Conservation (phyloP, 441 rosid species). For the Erodium moschatum region DNA sequence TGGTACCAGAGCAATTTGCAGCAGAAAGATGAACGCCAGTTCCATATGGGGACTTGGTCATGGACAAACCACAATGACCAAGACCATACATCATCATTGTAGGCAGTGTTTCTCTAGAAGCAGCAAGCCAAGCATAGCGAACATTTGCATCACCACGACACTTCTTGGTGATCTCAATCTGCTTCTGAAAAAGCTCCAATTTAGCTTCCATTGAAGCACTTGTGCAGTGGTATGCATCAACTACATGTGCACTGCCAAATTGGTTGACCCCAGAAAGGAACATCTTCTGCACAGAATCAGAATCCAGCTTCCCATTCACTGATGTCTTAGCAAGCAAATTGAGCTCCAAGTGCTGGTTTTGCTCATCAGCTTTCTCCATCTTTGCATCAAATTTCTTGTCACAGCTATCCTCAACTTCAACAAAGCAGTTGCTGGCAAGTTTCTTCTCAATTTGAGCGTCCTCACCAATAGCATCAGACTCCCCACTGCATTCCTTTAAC, state of each 20-base stretch:
- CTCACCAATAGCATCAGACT: constrained; percentile 48
- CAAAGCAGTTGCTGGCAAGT: constrained; percentile 24
- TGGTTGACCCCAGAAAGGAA: constrained; percentile 45
- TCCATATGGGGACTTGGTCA: constrained; percentile 49
- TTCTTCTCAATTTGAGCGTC: constrained; percentile 25
- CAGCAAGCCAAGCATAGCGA: constrained; percentile 81
- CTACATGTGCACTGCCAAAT: constrained; percentile 32
- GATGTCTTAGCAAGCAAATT: too few species aligned
- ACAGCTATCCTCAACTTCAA: constrained; percentile 37
- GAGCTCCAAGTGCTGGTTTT: constrained; percentile 22
- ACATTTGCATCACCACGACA: constrained; percentile 77
- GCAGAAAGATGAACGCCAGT: constrained; percentile 75
- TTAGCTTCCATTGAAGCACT: constrained; percentile 41
- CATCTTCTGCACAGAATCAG: constrained; percentile 38
- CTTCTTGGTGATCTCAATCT: constrained; percentile 52
- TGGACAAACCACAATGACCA: constrained; percentile 51
- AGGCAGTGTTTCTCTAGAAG: constrained; percentile 41
- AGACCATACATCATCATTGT: constrained; percentile 46
- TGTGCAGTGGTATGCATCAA: constrained; percentile 41
- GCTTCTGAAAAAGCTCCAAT: constrained; percentile 63
- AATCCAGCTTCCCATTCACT: constrained; percentile 24
- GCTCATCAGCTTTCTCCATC: constrained; percentile 31
- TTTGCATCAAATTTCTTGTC: constrained; percentile 35
- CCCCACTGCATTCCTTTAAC: constrained; percentile 64
- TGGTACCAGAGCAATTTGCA: constrained; percentile 40